These are phyloP conservation scores for Diaporthe batatas DNA, from an alignment of 2,329 filamentous ascomycete species.

Conservation along the genomic window DNA sequence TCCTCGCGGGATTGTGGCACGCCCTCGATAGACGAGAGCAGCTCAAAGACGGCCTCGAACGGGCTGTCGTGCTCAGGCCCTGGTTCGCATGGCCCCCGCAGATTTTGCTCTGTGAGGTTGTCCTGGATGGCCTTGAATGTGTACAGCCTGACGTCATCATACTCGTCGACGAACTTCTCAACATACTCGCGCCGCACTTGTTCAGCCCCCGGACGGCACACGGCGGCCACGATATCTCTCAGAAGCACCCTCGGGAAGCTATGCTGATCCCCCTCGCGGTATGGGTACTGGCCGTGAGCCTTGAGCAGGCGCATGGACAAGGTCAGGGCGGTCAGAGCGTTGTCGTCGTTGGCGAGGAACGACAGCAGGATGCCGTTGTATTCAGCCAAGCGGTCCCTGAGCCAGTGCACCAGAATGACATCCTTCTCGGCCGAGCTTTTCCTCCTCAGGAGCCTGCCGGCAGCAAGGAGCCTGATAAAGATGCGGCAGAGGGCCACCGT, in stretches of 20 bases:
- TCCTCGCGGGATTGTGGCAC: slow-evolving; percentile 77
- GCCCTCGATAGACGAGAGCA: slow-evolving; percentile 77
- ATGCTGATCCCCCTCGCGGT: slow-evolving; percentile 69
- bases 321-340: slow-evolving; percentile 80
- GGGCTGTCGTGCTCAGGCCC: background rate
- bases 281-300: slow-evolving; percentile 76
- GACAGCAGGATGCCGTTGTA: slow-evolving; percentile 74
- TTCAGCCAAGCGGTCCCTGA: slow-evolving; percentile 80
- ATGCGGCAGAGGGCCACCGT: slow-evolving; percentile 87
- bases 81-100: slow-evolving; percentile 42
- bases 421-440: slow-evolving; percentile 80
- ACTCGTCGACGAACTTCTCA: slow-evolving; percentile 82
- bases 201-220: slow-evolving; percentile 72
- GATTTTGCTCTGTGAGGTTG: slow-evolving; percentile 46
- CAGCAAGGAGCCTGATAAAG: slow-evolving; percentile 84
- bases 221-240: slow-evolving; percentile 69
- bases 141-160: slow-evolving; percentile 87
- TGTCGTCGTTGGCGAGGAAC: slow-evolving; percentile 71
- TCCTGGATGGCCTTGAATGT: slow-evolving; percentile 76
- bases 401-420: slow-evolving; percentile 79
- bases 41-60: slow-evolving; percentile 70
- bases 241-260: slow-evolving; percentile 79
- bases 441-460: slow-evolving; percentile 76
- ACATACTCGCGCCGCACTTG: slow-evolving; percentile 79
- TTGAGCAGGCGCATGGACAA: slow-evolving; percentile 88